These are phyloP conservation scores for Ceratobasidium theobromae DNA, from an alignment of 1,284 basidiomycete genomes.

Conservation along the genomic window DNA sequence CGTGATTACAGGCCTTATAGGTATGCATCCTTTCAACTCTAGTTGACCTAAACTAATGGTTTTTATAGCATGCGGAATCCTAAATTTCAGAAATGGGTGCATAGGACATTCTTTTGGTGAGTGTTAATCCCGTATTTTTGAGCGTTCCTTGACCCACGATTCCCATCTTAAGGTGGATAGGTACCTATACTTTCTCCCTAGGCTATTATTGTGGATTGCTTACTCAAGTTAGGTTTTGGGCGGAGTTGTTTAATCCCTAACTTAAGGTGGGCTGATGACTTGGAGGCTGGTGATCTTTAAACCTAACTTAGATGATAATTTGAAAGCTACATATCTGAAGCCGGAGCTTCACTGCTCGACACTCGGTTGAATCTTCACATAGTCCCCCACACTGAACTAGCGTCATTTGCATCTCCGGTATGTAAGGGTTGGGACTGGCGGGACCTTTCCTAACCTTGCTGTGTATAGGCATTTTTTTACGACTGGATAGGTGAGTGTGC, in stretches of 20 bases:
- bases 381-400: conserved; percentile 83
- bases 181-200: neutral
- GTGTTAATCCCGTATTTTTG: conserved; percentile 37
- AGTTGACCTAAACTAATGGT: neutral
- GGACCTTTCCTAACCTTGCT: conserved; percentile 19
- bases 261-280: conserved; percentile 56
- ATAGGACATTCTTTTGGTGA: conserved; percentile 75
- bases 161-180: conserved; percentile 26
- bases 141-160: conserved; percentile 49
- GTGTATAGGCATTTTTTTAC: conserved; percentile 76
- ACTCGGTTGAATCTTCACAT: conserved; percentile 72
- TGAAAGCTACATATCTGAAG: conserved; percentile 66
- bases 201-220: neutral
- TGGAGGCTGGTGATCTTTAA: neutral
- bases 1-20: conserved; percentile 19
- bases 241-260: conserved; percentile 83
- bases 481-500: conserved; percentile 61
- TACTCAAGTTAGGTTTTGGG: conserved; percentile 66
- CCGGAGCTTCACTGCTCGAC: conserved; percentile 85
- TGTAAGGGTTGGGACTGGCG: conserved; percentile 38
- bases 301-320: neutral
- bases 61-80: conserved; percentile 39
- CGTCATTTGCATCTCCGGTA: conserved; percentile 76
- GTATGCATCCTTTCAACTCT: conserved; percentile 24
- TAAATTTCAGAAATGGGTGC: conserved; percentile 88